Evolutionary conservation across 352 stramenopile genomes (phyloP).

Genomic region (Globisporangium emineosum): DNA sequence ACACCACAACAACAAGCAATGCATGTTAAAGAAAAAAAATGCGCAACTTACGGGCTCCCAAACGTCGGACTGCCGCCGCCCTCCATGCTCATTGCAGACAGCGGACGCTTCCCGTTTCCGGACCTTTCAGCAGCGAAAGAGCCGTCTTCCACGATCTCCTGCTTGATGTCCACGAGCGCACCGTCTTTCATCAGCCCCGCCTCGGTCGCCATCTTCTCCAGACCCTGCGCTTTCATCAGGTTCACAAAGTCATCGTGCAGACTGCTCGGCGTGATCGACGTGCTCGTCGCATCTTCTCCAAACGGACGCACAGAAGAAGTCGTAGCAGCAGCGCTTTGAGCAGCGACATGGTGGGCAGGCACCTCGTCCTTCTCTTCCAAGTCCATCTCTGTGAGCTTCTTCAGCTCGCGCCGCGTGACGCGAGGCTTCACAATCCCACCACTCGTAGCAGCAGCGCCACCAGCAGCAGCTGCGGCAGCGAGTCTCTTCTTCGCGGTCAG

Average conservation of each 20-base stretch:
- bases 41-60: slow-evolving; percentile 49
- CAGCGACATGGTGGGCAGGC: not conserved
- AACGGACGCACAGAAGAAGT: slow-evolving; percentile 26
- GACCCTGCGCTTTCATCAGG: slow-evolving; percentile 79
- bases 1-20: not conserved
- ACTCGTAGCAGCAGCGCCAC: not conserved
- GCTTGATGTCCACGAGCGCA: slow-evolving; percentile 54
- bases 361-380: slow-evolving; percentile 68
- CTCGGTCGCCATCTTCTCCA: slow-evolving; percentile 84
- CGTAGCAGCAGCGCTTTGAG: not conserved
- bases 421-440: slow-evolving; percentile 36
- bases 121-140: slow-evolving; percentile 9
- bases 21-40: not conserved
- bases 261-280: slow-evolving; percentile 56
- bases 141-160: slow-evolving; percentile 24
- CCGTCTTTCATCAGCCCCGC: slow-evolving; percentile 74
- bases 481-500: slow-evolving; percentile 40
- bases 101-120: slow-evolving; percentile 23
- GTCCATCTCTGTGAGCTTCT: slow-evolving; percentile 75
- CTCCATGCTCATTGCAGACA: slow-evolving; percentile 25
- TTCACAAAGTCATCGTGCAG: slow-evolving; percentile 87
- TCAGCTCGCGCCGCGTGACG: slow-evolving; percentile 70
- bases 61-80: slow-evolving; percentile 42
- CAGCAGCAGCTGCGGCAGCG: slow-evolving; percentile 1
- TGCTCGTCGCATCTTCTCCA: slow-evolving; percentile 31